Evolutionary conservation across 2,329 filamentous ascomycete genomes (phyloP), one percentile per base, ranked within the genome.

Genomic region (Hypocrella siamensis): DNA sequence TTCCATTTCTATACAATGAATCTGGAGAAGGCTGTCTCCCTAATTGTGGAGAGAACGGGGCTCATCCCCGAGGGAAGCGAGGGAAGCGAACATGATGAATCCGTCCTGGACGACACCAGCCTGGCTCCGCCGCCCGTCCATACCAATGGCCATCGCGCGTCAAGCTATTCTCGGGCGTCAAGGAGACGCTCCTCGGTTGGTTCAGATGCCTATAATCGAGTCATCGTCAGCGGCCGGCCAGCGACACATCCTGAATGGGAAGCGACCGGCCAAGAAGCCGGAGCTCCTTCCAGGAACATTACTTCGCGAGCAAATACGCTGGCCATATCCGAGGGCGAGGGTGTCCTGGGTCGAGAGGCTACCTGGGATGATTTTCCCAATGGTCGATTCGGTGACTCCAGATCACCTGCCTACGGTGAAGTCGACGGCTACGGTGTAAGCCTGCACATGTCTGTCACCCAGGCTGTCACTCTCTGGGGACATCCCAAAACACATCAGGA

Each of bases 341-440:
- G 88, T 17, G 70, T 80, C 4, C 64, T 94, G 6, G 90, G 88
- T 9, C 71, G 90, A 31, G 88, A 96, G 62, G 90, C 90, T 21
- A 98, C 90, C 1, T 98, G 90, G 90, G 90, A 98, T 47, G 90
- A 98, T 49, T 98, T 85, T 54, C 88, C 88, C 40, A 96, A 96
- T 60, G 90, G 88, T 18, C 74, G 88, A 34, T 96, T 88, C 75
- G 88, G 88, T 49, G 88, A 94, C 47, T 82, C 86, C 4, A 73
- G 88, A 32, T 93, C 85, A 3, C 85, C 85, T 1, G 88, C 88
- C 1, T 96, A 93, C 49, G 88, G 88, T 46, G 85, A 94, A 54
- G 94, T 94, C 36, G 86, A 96, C 48, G 88, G 88, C n/a, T 96
- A 96, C 50, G 90, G 90, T 9, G 85, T 92, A n/a, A 90, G 79